Evolutionary conservation across 2,329 filamentous ascomycete genomes (phyloP), one percentile per base, ranked within the genome.

Genomic region (Fusarium haematococcum): DNA sequence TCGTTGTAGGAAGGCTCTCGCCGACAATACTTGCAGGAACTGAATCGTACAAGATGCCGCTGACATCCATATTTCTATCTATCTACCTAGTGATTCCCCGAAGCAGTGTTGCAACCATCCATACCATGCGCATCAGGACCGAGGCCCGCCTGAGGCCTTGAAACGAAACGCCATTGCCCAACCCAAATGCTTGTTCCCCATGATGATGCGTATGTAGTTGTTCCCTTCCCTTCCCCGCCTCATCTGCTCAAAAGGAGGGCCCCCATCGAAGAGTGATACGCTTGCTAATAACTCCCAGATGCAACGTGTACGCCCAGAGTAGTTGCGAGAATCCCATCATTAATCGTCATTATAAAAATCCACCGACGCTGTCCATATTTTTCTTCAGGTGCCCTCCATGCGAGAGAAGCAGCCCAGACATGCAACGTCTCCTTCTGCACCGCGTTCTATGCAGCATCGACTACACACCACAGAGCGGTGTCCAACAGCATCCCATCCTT

Each of bases 401-500:
- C 82, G 79, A 11, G 84, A 84, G 45, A 92, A 83, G 73, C 92
- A 94, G 2, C 90, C 90, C 57, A 93, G 81, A 77, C 92, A 94
- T 68, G 90, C 88, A 6, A 93, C 88, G 57, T 93, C 91, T 30
- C 92, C 92, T 63, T 93, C 88, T 23, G 83, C 77, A 0, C 91
- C 91, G 27, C 85, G 86, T 79, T 94, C 92, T 4, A 93, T 87
- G 79, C 91, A 93, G 81, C 92, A 94, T 20, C 87, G 86, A 78
- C 91, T 93, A 79, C 92, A 94, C 4, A 93, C 84, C 75, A 89
- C 87, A 37, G 85, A 82, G 10, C 85, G 83, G 73, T 91, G 89
- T 9, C 86, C 86, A 33, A 78, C 79, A 1, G 80, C 81, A 0
- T 80, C 77, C 83, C 85, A 86, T n/a, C 82, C 82, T 61, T 79